These are phyloP conservation scores for Ophiobolus disseminans DNA, from an alignment of 2,329 filamentous ascomycete species.

Conservation along the genomic window DNA sequence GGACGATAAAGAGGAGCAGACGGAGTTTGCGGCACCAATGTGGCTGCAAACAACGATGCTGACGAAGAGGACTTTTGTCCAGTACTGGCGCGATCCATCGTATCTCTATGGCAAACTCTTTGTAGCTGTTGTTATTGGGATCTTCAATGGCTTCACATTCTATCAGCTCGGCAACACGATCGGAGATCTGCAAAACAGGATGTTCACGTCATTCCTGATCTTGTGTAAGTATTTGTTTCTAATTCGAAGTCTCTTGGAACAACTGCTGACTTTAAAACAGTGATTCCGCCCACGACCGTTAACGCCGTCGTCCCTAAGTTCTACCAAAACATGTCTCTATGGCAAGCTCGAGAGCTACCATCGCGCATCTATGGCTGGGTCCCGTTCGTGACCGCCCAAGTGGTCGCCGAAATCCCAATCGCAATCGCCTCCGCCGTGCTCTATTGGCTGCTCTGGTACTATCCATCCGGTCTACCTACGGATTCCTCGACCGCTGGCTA, in stretches of 20 bases:
- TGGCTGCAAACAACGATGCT: conserved; percentile 69
- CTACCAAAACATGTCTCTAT: conserved; percentile 74
- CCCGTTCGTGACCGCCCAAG: conserved; percentile 66
- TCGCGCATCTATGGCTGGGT: conserved; percentile 77
- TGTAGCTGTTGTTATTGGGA: conserved; percentile 71
- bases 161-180: conserved; percentile 71
- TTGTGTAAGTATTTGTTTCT: conserved; percentile 24
- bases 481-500: conserved; percentile 73
- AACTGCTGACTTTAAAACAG: no score
- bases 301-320: conserved; percentile 81
- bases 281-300: conserved; percentile 72
- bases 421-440: conserved; percentile 69
- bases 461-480: conserved; percentile 71
- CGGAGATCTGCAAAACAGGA: conserved; percentile 75
- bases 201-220: conserved; percentile 74
- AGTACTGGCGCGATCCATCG: conserved; percentile 78
- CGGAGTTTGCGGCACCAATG: conserved; percentile 72
- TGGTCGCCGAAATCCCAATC: conserved; percentile 75
- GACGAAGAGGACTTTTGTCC: conserved; percentile 72
- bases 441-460: conserved; percentile 82
- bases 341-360: conserved; percentile 76
- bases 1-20: conserved; percentile 31
- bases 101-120: conserved; percentile 82
- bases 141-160: conserved; percentile 84
- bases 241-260: no score